These are phyloP conservation scores for Penicillium sp. DNA, from an alignment of 2,329 filamentous ascomycete species.

Conservation along the genomic window DNA sequence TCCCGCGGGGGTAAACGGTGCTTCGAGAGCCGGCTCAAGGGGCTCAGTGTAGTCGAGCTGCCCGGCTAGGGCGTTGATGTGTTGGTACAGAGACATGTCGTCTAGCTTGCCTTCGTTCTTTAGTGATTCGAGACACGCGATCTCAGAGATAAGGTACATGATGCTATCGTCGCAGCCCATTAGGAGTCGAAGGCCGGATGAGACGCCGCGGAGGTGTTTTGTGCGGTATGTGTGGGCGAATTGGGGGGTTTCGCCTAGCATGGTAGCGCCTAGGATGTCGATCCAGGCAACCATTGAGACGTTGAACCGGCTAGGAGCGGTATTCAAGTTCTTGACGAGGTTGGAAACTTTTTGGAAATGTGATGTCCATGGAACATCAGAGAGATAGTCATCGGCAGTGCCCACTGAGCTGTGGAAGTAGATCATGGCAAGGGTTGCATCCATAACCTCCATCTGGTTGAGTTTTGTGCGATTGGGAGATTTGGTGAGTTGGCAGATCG, in stretches of 20 bases:
- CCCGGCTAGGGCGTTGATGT: too few relatives aligned
- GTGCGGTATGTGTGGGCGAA: conserved; percentile 93
- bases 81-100: too few relatives aligned
- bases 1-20: background rate
- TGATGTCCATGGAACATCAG: conserved; percentile 93
- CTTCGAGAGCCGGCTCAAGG: background rate
- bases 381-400: conserved; percentile 79
- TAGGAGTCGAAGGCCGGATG: conserved; percentile 80
- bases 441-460: conserved; percentile 82
- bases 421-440: conserved; percentile 90
- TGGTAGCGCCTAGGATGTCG: conserved; percentile 92
- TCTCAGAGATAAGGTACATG: conserved; percentile 98
- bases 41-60: background rate
- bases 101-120: too few relatives aligned
- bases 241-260: conserved; percentile 80
- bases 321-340: conserved; percentile 79
- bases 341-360: conserved; percentile 90
- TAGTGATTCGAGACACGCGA: conserved; percentile 71
- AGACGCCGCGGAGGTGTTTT: conserved; percentile 72
- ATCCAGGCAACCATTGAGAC: conserved; percentile 91
- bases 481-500: conserved; percentile 82
- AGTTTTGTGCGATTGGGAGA: conserved; percentile 72
- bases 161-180: conserved; percentile 98
- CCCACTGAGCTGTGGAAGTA: conserved; percentile 94
- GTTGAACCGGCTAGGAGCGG: conserved; percentile 78